Evolutionary conservation across 495 filamentous ascomycete species (phyloP).

Genomic region (Daldinia loculata): DNA sequence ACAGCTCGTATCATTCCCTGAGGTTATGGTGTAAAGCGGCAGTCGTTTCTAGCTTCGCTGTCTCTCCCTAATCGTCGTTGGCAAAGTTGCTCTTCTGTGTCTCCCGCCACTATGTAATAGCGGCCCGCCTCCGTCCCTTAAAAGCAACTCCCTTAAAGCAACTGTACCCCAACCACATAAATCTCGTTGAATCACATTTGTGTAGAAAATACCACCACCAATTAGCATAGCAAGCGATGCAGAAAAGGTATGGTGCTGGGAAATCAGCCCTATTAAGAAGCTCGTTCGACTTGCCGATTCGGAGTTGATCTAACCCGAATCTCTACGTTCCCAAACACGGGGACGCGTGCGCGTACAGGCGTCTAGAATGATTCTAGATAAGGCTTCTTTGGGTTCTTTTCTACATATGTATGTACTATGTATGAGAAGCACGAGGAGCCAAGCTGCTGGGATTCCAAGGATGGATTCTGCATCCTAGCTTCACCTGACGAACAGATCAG

Average conservation of each 20-base stretch:
- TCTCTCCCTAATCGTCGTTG: constrained; percentile 2
- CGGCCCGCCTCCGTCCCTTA: constrained; percentile 3
- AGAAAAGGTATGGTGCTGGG: constrained; percentile 9
- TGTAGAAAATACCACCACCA: neutral
- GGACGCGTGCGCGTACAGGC: constrained; percentile 13
- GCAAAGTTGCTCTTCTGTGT: neutral
- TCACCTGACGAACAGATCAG: constrained; percentile 24
- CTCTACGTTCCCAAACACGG: neutral
- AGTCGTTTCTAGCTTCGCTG: constrained; percentile 7
- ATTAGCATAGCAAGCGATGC: neutral
- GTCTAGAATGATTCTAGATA: constrained; percentile 32
- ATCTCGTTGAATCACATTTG: neutral
- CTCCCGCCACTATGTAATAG: neutral
- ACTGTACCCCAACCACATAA: constrained; percentile 3
- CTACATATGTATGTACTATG: no score
- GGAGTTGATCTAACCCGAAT: constrained; percentile 8
- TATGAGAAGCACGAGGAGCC: constrained; percentile 21
- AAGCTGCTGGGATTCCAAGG: constrained; percentile 27
- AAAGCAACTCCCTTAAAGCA: constrained; percentile 12
- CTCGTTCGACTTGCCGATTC: constrained; percentile 2
- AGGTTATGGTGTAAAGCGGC: constrained; percentile 7
- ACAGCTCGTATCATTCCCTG: constrained; percentile 25
- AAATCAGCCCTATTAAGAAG: constrained; percentile 19
- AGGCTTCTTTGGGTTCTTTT: constrained; percentile 20
- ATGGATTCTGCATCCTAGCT: constrained; percentile 22